phyloP scores from a whole-genome alignment of 148 eudicot species.

The Heliosperma pusillum region DNA sequence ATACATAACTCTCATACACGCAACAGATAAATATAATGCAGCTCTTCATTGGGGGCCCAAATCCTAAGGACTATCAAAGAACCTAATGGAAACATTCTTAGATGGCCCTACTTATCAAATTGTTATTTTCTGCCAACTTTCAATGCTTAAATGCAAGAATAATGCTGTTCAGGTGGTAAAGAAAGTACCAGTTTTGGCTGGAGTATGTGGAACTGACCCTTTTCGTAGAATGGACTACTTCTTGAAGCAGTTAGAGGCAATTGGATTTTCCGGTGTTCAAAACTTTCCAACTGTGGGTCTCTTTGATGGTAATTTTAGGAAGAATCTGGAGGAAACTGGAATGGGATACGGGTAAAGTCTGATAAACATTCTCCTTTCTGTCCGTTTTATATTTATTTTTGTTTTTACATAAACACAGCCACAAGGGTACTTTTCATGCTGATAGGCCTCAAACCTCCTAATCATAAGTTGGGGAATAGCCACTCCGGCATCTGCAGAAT shows the following conservation, averaged over 20 bases:
- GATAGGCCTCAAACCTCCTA: too few relatives aligned
- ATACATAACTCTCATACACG: too few relatives aligned
- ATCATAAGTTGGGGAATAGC: too few relatives aligned
- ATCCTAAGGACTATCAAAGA: too few relatives aligned
- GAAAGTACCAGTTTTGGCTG: constrained; percentile 89
- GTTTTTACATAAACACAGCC: too few relatives aligned
- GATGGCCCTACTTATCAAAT: background rate
- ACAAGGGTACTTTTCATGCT: too few relatives aligned
- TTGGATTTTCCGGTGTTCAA: constrained; percentile 87
- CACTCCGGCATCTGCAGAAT: too few relatives aligned
- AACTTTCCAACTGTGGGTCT: constrained; percentile 99
- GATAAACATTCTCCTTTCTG: background rate
- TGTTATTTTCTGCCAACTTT: background rate
- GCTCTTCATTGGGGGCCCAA: too few relatives aligned
- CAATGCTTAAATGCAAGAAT: background rate
- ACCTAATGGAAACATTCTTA: too few relatives aligned
- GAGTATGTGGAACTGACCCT: constrained; percentile 96
- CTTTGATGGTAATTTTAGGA: constrained; percentile 92
- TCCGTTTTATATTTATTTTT: background rate
- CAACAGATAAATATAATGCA: too few relatives aligned
- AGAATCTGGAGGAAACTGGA: constrained; percentile 97
- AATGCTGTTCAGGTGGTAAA: constrained; percentile 64
- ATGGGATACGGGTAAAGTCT: constrained; percentile 85
- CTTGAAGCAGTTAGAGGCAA: constrained; percentile 71
- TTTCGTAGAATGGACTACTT: constrained; percentile 89